Evolutionary conservation across 169 alveolate species (phyloP), one percentile per base, ranked within the genome.

Genomic region (Plasmodium yoelii): DNA sequence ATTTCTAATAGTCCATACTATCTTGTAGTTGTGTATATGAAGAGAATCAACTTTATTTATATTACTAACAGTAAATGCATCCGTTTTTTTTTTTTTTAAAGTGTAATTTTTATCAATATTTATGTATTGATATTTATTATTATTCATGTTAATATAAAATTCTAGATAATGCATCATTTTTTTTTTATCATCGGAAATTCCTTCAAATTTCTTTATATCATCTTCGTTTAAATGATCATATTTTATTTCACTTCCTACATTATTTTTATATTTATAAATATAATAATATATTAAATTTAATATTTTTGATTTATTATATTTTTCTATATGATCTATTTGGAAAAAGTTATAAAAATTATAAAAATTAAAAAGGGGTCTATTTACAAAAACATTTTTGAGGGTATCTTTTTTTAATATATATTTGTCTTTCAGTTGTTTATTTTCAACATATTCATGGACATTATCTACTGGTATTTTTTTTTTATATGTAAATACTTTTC

Each of bases 251-350:
- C 13, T 70, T 8, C 53, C 15, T 26, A 70, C 56, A 57, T 70
- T 70, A 56, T 86, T 86, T 70, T 86, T 68, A 57, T 86, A 86
- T 59, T 86, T 86, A 64, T 86, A 86, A 5, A 86, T 46, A 59
- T 86, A 86, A 39, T 86, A 86, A 63, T 86, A 86, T 22, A 86
- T 86, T 69, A 86, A 70, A 49, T 86, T 86, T 60, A 86, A 64
- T 5, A 86, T 73, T 59, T 86, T 86, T n/a, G 71, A 26, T 49
- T 86, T 86, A 28, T 86, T 86, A 39, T 86, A 86, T 63, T 86
- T 86, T 86, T 86, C 91, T 1, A 86, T 26, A 72, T 86, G 91
- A 63, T 86, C 91, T 22, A 86, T 86, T 86, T 86, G 82, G 55
- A 86, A 86, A 55, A 69, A 86, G 18, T 86, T 86, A 53, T 86